Base-by-base conservation (phyloP, 2,329 filamentous ascomycete species). In the Chaetomium strumarium region DNA sequence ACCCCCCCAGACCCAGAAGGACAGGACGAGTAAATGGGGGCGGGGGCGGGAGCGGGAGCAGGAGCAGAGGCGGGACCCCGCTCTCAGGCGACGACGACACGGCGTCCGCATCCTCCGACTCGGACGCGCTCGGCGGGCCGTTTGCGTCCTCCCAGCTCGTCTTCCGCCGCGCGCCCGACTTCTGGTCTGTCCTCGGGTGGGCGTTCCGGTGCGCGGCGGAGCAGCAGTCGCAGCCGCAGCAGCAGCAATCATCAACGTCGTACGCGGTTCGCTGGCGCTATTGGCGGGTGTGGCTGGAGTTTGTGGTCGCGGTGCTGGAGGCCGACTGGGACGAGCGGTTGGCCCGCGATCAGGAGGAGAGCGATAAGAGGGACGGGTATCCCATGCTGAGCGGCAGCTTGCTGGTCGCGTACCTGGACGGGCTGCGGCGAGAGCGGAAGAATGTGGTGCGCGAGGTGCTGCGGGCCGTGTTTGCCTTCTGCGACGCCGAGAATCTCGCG, bases 171-270 rank as follows among this genome's bases (percentile, higher is more conserved):
- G 88, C 86, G 1, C 83, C 88, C 55, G 89, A 95, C 64, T 95
- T 97, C 63, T 99, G 93, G 90, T 80, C 84, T 39, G 80, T 88
- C 0, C 78, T 93, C 0, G 93, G 92, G 3, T 97, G 93, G 93
- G 86, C 88, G 0, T 90, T 97, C 67, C 93, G 92, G 65, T 97
- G 92, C 71, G 91, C 89, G 47, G 78, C 86, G 1, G 68, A 79
- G 4, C 4, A 7, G 24, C 24, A 24, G 7, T 7, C 4, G 24
- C 24, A 24, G 7, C 24, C 4, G 24, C 24, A 24, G 7, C n/a
- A n/a, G n/a, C n/a, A n/a, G n/a, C n/a, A n/a, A n/a, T n/a, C n/a
- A n/a, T n/a, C n/a, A n/a, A n/a, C n/a, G n/a, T n/a, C n/a, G 31
- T 76, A 92, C 60, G 83, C 83, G 1, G 76, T 79, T 38, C 79